Evolutionary conservation across 495 filamentous ascomycete genomes (phyloP).

Genomic region (Filosporella fistucella): DNA sequence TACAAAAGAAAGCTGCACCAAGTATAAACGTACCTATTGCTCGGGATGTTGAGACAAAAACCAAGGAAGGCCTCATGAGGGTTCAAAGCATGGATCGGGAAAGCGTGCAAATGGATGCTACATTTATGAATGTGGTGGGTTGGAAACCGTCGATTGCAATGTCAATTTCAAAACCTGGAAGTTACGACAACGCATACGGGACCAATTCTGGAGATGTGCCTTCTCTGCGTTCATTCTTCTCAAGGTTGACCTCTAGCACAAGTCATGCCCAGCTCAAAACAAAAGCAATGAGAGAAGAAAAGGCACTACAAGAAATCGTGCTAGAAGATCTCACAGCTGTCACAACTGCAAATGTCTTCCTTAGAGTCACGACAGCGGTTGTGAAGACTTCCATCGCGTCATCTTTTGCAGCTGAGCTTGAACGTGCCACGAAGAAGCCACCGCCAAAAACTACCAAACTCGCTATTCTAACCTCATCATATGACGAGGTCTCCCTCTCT

Average conservation of each 20-base stretch:
- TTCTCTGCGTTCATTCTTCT: slow-evolving; percentile 78
- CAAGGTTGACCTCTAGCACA: slow-evolving; percentile 53
- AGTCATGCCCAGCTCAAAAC: slow-evolving; percentile 33
- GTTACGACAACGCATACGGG: slow-evolving; percentile 20
- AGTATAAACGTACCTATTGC: slow-evolving; percentile 69
- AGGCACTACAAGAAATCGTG: slow-evolving; percentile 47
- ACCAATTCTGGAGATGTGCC: slow-evolving; percentile 33
- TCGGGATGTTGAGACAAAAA: slow-evolving; percentile 71
- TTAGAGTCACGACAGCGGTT: slow-evolving; percentile 79
- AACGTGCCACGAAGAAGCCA: slow-evolving; percentile 94
- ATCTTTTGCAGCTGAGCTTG: slow-evolving; percentile 76
- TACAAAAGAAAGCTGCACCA: slow-evolving; percentile 82
- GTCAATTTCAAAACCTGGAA: slow-evolving; percentile 19
- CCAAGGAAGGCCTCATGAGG: slow-evolving; percentile 80
- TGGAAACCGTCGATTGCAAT: slow-evolving; percentile 62
- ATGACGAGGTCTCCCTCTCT: slow-evolving; percentile 58
- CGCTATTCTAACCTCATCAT: slow-evolving; percentile 83
- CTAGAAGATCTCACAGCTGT: slow-evolving; percentile 61
- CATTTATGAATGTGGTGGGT: slow-evolving; percentile 83
- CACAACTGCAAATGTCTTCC: slow-evolving; percentile 73
- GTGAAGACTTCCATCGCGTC: slow-evolving; percentile 66
- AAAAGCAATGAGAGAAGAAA: slow-evolving; percentile 48
- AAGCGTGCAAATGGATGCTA: slow-evolving; percentile 84
- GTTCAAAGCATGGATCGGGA: slow-evolving; percentile 68
- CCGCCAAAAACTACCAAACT: slow-evolving; percentile 83